These are phyloP conservation scores for Cercospora sp. DNA, from an alignment of 2,329 filamentous ascomycete genomes.

Conservation along the genomic window DNA sequence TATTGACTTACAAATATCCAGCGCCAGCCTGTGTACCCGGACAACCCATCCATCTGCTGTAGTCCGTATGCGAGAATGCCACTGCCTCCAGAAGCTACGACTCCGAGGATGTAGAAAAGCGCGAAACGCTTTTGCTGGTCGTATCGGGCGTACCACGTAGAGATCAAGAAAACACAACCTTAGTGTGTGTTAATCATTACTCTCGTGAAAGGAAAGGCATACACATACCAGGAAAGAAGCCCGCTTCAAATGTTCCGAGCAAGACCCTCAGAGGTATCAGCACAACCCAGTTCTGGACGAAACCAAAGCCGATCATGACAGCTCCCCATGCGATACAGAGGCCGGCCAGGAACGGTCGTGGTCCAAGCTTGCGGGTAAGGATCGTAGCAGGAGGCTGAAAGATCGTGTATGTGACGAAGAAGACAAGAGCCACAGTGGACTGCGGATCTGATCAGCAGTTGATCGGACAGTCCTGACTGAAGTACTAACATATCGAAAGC, in stretches of 20 bases:
- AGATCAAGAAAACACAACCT: constrained; percentile 32
- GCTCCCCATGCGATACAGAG: constrained; percentile 55
- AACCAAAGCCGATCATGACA: constrained; percentile 63
- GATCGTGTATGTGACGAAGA: constrained; percentile 35
- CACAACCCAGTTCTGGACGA: constrained; percentile 52
- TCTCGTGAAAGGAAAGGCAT: neutral
- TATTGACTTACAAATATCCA: constrained; percentile 43
- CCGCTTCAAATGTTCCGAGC: constrained; percentile 61
- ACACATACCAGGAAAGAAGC: constrained; percentile 42
- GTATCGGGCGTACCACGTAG: constrained; percentile 19
- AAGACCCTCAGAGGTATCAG: constrained; percentile 57
- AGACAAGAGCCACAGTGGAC: constrained; percentile 19
- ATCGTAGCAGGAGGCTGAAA: constrained; percentile 36
- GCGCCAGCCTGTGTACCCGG: constrained; percentile 44
- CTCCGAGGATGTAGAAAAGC: constrained; percentile 49
- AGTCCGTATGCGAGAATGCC: constrained; percentile 41
- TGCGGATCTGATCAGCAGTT: constrained; percentile 8
- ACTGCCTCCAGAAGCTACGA: constrained; percentile 45
- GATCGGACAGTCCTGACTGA: neutral
- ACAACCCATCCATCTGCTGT: constrained; percentile 48
- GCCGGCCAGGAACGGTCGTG: constrained; percentile 33
- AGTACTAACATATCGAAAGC: constrained; percentile 32
- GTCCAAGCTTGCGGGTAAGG: constrained; percentile 34
- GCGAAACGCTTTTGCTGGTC: constrained; percentile 40
- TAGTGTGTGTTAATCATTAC: neutral